These are phyloP conservation scores for Ceratobasidium sp. DNA, from an alignment of 1,284 basidiomycete species.

Conservation along the genomic window DNA sequence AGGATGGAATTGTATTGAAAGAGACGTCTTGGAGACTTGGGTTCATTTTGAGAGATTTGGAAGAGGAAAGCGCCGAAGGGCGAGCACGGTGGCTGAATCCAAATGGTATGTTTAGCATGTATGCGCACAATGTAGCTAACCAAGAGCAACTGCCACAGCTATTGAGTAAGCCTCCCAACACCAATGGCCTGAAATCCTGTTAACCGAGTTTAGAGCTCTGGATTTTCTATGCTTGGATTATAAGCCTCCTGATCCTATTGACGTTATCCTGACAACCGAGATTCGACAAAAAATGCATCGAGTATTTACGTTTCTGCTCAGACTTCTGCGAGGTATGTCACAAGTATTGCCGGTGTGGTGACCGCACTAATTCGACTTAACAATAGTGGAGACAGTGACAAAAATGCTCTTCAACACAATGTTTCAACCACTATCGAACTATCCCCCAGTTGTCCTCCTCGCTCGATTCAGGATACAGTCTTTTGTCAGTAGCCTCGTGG, in stretches of 20 bases:
- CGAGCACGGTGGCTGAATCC: slow-evolving; percentile 81
- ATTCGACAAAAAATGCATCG: slow-evolving; percentile 84
- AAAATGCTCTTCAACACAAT: slow-evolving; percentile 65
- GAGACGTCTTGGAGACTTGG: slow-evolving; percentile 81
- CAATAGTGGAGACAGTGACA: slow-evolving; percentile 72
- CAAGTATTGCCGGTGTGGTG: background rate
- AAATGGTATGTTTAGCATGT: slow-evolving; percentile 58
- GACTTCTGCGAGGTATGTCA: slow-evolving; percentile 72
- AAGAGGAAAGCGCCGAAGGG: slow-evolving; percentile 58
- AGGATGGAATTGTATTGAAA: slow-evolving; percentile 52
- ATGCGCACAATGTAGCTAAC: slow-evolving; percentile 3
- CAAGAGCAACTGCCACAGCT: slow-evolving; percentile 50
- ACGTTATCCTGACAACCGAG: slow-evolving; percentile 69
- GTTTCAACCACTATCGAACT: slow-evolving; percentile 41
- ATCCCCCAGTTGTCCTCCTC: slow-evolving; percentile 58
- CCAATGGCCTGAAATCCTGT: background rate
- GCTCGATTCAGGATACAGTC: slow-evolving; percentile 76
- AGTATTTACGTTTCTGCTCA: slow-evolving; percentile 77
- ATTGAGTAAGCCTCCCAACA: slow-evolving; percentile 62
- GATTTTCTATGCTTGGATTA: slow-evolving; percentile 90
- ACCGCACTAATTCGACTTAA: slow-evolving; percentile 17
- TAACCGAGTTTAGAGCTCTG: slow-evolving; percentile 59
- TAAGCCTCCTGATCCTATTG: slow-evolving; percentile 74
- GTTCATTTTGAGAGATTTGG: slow-evolving; percentile 79
- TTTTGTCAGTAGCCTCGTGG: slow-evolving; percentile 68